phyloP scores from a whole-genome alignment of 1,284 basidiomycete genomes.

The Meira nashicola region DNA sequence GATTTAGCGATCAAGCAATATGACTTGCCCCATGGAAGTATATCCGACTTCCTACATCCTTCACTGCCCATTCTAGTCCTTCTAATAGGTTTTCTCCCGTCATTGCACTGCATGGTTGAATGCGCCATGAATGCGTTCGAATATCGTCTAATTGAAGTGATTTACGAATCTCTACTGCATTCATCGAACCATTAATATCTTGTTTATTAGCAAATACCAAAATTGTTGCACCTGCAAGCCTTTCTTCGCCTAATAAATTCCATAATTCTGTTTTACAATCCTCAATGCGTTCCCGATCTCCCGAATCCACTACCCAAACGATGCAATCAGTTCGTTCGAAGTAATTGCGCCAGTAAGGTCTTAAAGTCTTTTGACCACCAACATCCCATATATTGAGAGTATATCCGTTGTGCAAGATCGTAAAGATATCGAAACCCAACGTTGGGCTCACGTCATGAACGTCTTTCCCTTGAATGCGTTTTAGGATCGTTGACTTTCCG shows the following conservation, averaged over 20 bases:
- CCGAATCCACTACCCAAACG: slow-evolving; percentile 97
- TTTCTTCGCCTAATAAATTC: slow-evolving; percentile 82
- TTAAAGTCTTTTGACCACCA: slow-evolving; percentile 86
- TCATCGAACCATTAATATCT: slow-evolving; percentile 83
- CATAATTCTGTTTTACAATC: slow-evolving; percentile 86
- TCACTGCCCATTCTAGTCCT: slow-evolving; percentile 90
- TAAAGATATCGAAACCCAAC: slow-evolving; percentile 97
- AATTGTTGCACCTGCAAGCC: slow-evolving; percentile 86
- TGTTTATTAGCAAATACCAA: slow-evolving; percentile 99
- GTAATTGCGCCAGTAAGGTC: slow-evolving; percentile 98
- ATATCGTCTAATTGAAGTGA: slow-evolving; percentile 56
- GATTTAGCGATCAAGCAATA: not conserved
- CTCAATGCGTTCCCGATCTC: slow-evolving; percentile 77
- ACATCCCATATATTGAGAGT: slow-evolving; percentile 95
- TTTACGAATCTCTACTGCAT: slow-evolving; percentile 69
- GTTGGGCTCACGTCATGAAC: slow-evolving; percentile 66
- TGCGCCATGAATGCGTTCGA: slow-evolving; percentile 81
- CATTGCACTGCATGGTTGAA: slow-evolving; percentile 85
- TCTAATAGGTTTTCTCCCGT: slow-evolving; percentile 77
- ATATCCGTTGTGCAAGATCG: slow-evolving; percentile 83
- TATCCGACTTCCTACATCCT: slow-evolving; percentile 64
- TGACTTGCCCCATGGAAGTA: slow-evolving; percentile 33
- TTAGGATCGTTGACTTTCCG: slow-evolving; percentile 96
- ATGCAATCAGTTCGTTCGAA: slow-evolving; percentile 97
- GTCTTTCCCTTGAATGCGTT: slow-evolving; percentile 62